Base-by-base conservation (phyloP, 805 yeast species). In the Ogataea thermomethanolica region DNA sequence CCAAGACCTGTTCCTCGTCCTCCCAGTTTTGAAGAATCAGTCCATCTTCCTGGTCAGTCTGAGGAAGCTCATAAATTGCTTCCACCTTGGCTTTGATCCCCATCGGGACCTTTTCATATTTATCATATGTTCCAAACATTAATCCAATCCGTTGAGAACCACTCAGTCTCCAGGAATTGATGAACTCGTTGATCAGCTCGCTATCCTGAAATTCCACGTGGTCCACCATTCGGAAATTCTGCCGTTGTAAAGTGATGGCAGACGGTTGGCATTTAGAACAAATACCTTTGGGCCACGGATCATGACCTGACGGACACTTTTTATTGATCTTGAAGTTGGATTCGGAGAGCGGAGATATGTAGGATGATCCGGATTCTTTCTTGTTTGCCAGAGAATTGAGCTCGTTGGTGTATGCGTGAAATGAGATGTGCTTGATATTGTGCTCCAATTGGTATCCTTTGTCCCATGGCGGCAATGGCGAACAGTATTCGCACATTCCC, bases 401-500 rank as follows among this genome's bases (percentile, higher is more conserved):
- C 53, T 85, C 83, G 49, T 81, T 81, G 40, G 90, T 62, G 58
- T 89, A 71, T 0, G 97, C 82, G 58, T 89, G 95, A 61, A 82
- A 88, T 3, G 97, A 87, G 36, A 78, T 69, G 62, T 91, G 98
- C 61, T 93, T 93, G 58, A 91, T 87, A 27, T 76, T 79, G 46
- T 89, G 70, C 46, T 79, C 82, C 35, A 76, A 76, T 48, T 81
- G 81, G 59, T 89, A 91, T 15, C 72, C 76, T 48, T 73, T 73
- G 61, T 93, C 96, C 87, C 91, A 93, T 2, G 99, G 98, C 25
- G 96, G 96, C 37, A 93, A 66, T 0, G 98, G 96, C 25, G 95
- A 79, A 61, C 98, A 93, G 58, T 89, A 88, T 56, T 93, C 99
- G 62, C 99, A 93, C 98, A 93, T 93, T 2, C 98, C 99, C 53